Base-by-base conservation (phyloP, 2,329 filamentous ascomycete genomes). In the Coleophoma eucalyptorum region DNA sequence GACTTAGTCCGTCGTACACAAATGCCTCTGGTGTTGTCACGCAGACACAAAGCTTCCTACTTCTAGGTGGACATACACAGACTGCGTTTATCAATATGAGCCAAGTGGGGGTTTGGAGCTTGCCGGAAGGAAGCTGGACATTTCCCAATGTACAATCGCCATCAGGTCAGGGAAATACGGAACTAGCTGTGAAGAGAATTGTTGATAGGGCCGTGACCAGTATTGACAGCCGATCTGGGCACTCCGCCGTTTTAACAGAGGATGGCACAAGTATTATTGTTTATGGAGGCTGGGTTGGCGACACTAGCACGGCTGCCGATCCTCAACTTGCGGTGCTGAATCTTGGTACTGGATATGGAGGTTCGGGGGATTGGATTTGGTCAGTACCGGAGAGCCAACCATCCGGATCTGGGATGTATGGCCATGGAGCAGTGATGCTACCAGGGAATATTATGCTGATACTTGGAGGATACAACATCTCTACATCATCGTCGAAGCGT, bases 81-180 rank as follows among this genome's bases (percentile, higher is more conserved):
- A 69, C 75, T 15, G 92, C 91, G 0, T 97, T 96, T 65, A 86
- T 97, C 71, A 96, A 97, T 67, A 97, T 96, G 87, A 95, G 90
- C 50, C 89, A 90, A 41, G 82, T 93, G 1, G 93, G 91, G 0
- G 73, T 97, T 2, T 96, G 92, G 76, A 92, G 84, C 49, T 74
- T 97, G 6, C 93, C 93, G 0, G 87, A 95, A 62, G 84, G 91
- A 63, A 86, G 81, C 48, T 97, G 93, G 93, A 86, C 83, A 26
- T 97, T 93, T 65, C 73, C 95, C 21, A 75, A 78, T 1, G 81
- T 92, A n/a, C 72, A 78, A 13, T 68, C 72, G 4, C 71, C 76
- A 2, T 52, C 61, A 15, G 26, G 51, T 31, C 50, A 61, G 26
- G 58, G 69, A 2, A 79, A 72, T 48, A 79, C 79, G 0, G 84